Evolutionary conservation across 2,329 filamentous ascomycete genomes (phyloP).

Genomic region (Colletotrichum theobromicola): DNA sequence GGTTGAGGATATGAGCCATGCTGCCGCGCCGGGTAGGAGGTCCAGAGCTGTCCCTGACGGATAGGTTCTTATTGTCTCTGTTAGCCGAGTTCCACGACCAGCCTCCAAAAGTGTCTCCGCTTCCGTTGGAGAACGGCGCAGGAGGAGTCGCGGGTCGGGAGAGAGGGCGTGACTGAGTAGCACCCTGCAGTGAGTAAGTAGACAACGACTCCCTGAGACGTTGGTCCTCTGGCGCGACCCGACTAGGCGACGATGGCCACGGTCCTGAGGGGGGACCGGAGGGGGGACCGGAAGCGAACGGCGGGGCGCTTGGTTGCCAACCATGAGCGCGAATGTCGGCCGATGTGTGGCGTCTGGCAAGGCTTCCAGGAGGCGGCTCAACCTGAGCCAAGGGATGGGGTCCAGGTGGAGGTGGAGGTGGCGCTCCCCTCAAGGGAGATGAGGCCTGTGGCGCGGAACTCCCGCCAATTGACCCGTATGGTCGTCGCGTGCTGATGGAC

Average conservation of each 20-base stretch:
- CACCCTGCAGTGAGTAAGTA: conserved; percentile 54
- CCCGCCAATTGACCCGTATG: conserved; percentile 85
- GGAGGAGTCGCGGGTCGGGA: conserved; percentile 62
- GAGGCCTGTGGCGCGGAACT: conserved; percentile 73
- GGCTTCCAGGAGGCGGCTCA: conserved; percentile 68
- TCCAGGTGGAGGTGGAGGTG: conserved; percentile 66
- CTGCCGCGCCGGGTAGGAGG: conserved; percentile 63
- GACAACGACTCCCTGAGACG: conserved; percentile 63
- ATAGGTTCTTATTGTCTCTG: conserved; percentile 55
- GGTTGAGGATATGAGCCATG: conserved; percentile 69
- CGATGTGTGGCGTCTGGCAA: conserved; percentile 87
- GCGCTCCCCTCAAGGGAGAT: conserved; percentile 72
- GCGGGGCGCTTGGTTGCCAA: conserved; percentile 63
- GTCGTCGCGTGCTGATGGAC: conserved; percentile 74
- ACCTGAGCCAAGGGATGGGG: conserved; percentile 71
- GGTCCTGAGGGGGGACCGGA: conserved; percentile 59
- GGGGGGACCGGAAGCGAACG: conserved; percentile 51
- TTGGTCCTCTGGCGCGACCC: conserved; percentile 56
- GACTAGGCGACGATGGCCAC: conserved; percentile 62
- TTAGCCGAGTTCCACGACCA: conserved; percentile 63
- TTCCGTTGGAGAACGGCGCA: conserved; percentile 54
- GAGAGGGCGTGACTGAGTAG: conserved; percentile 45
- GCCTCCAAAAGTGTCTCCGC: conserved; percentile 52
- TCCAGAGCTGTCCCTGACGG: conserved; percentile 59
- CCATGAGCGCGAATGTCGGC: conserved; percentile 93